Conservation (phyloP, 495 filamentous ascomycete species). For the Peziza echinospora region DNA sequence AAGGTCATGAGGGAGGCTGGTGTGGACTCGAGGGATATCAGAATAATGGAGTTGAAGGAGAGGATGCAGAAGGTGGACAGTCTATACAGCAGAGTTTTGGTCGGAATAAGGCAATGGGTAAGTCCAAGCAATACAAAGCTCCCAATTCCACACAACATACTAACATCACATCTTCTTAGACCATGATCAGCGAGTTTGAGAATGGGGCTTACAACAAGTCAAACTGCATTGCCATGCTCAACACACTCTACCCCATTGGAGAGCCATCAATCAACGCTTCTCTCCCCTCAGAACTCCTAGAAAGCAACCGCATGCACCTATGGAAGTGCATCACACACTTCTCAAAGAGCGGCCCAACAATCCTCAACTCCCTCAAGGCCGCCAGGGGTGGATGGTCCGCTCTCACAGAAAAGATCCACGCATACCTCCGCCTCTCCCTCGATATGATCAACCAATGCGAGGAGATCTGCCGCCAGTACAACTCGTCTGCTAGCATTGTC, state of each 20-base stretch:
- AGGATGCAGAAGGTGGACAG: conserved; percentile 30
- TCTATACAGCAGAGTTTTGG: conserved; percentile 42
- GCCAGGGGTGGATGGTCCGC: conserved; percentile 36
- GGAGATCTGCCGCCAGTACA: conserved; percentile 4
- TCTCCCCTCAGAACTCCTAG: conserved; percentile 32
- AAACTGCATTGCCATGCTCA: conserved; percentile 55
- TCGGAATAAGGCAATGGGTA: conserved; percentile 52
- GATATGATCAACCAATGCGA: conserved; percentile 19
- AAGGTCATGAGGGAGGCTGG: conserved; percentile 14
- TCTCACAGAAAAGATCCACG: conserved; percentile 33
- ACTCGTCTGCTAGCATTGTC: conserved; percentile 1
- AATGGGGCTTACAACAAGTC: conserved; percentile 41
- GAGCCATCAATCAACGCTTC: conserved; percentile 23
- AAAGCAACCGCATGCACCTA: conserved; percentile 39
- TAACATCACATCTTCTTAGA: conserved; percentile 21
- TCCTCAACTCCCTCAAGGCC: conserved; percentile 35
- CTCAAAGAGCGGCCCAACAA: conserved; percentile 32
- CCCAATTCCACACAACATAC: neutral
- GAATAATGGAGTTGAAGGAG: conserved; percentile 6
- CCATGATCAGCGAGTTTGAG: conserved; percentile 48
- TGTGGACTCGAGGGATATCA: conserved; percentile 13
- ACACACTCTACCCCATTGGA: conserved; percentile 44
- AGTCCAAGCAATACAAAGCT: conserved; percentile 10
- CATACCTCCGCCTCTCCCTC: conserved; percentile 32
- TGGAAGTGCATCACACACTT: conserved; percentile 43